Evolutionary conservation across 148 eudicot species (phyloP), one percentile per base, ranked within the genome.

Genomic region (Hydrangea macrophylla): DNA sequence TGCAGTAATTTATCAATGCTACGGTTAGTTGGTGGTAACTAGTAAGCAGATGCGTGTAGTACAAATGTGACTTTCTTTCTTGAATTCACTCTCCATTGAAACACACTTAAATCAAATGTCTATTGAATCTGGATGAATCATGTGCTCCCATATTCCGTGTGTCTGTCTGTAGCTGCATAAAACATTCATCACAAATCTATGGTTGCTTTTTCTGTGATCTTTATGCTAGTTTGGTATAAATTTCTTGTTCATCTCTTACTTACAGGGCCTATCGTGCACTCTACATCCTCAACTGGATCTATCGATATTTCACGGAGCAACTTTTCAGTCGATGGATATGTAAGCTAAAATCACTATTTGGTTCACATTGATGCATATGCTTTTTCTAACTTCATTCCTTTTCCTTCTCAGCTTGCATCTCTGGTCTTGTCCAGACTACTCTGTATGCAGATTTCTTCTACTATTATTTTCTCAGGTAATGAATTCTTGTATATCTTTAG

Each of bases 211-310:
- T 18, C 15, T 5, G 5, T 45, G n/a, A 18, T 45, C 22, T 45
- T 28, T 58, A 15, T 22, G 23, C n/a, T 8, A 28, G 0, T 58
- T 58, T 4, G 61, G 12, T 60, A 23, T 36, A 60, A 39, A 2
- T 13, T 62, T 77, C 24, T 15, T 56, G 59, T 37, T 55, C 55
- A 50, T 39, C 51, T 48, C 23, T 25, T 60, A 37, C 58, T 48
- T 50, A 24, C 88, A 92, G 98, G 79, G 93, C 98, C 67, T 92
- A 92, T 74, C 86, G 98, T 64, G 88, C 82, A 69, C 69, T 92
- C 22, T 92, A 92, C 85, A 92, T 92, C 65, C 69, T 90, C 68
- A 92, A 92, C 74, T 92, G 98, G 98, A 83, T 92, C 32, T 92
- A 87, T 73, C 96, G 98, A 73, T 92, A 87, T 65, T 75, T 92